These are phyloP conservation scores for Silene noctiflora DNA, from an alignment of 179 eudicot species.

Conservation along the genomic window DNA sequence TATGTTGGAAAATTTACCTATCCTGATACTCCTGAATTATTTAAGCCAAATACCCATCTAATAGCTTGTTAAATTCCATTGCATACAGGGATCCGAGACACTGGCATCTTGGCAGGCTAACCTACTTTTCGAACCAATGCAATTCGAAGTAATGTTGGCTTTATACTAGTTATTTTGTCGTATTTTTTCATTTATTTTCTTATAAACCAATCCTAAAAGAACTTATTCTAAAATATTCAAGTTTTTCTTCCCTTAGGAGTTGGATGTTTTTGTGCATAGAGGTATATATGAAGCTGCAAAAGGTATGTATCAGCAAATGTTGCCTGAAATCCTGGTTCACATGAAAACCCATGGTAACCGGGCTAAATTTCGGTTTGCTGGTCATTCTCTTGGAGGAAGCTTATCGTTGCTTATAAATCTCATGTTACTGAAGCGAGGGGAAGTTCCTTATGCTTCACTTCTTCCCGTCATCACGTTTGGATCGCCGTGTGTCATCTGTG, in stretches of 20 bases:
- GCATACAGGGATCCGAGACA: slow-evolving; percentile 81
- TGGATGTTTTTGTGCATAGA: slow-evolving; percentile 85
- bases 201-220: background rate
- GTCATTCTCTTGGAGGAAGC: slow-evolving; percentile 98
- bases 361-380: slow-evolving; percentile 85
- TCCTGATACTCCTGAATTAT: no score
- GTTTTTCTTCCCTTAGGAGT: slow-evolving; percentile 42
- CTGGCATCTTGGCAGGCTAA: slow-evolving; percentile 97
- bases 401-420: slow-evolving; percentile 78
- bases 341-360: slow-evolving; percentile 56
- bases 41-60: no score
- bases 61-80: background rate
- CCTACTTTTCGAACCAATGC: slow-evolving; percentile 84
- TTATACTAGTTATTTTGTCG: no score
- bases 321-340: slow-evolving; percentile 77
- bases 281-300: slow-evolving; percentile 98
- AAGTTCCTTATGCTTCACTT: slow-evolving; percentile 66
- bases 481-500: slow-evolving; percentile 85
- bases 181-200: background rate
- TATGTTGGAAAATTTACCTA: no score
- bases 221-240: background rate
- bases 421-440: slow-evolving; percentile 80
- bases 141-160: slow-evolving; percentile 61
- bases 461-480: slow-evolving; percentile 94
- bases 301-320: slow-evolving; percentile 85